A percentile compares a stretch with the other conserved stretches of the same genome.
Evolutionary conservation across 2,329 filamentous ascomycete species (phyloP).

Genomic region (Cytospora chrysosperma): DNA sequence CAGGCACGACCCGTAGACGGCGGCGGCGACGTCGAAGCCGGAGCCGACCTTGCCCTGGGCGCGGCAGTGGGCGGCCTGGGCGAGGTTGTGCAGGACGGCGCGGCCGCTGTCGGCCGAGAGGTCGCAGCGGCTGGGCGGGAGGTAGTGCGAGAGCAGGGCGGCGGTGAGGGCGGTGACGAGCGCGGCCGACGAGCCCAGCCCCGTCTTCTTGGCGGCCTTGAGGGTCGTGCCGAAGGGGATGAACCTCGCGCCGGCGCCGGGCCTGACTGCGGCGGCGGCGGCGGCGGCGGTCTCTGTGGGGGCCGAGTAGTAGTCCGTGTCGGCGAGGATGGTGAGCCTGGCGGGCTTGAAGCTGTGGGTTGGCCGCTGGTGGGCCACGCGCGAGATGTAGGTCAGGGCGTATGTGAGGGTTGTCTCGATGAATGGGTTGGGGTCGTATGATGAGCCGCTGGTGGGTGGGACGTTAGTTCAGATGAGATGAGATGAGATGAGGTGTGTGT

Average conservation of each 20-base stretch:
- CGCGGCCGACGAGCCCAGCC: conserved; percentile 90
- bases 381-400: conserved; percentile 75
- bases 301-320: conserved; percentile 95
- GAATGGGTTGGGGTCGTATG: conserved; percentile 68
- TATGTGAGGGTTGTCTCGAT: conserved; percentile 90
- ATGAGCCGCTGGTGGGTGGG: conserved; percentile 40
- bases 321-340: conserved; percentile 83
- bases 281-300: conserved; percentile 40
- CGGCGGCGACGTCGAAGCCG: conserved; percentile 91
- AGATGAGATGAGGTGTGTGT: not conserved
- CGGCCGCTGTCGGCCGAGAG: conserved; percentile 53
- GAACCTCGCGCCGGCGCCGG: conserved; percentile 55
- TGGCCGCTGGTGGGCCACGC: conserved; percentile 38
- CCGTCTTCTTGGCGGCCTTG: conserved; percentile 85
- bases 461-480: conserved; percentile 7
- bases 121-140: conserved; percentile 57
- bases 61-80: conserved; percentile 90
- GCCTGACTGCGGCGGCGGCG: conserved; percentile 28
- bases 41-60: conserved; percentile 96
- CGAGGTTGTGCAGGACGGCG: conserved; percentile 79
- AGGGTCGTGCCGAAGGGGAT: conserved; percentile 75
- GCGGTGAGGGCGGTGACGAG: conserved; percentile 86
- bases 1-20: conserved; percentile 85
- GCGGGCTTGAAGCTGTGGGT: conserved; percentile 61
- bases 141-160: conserved; percentile 73